Conservation (phyloP, 2,329 filamentous ascomycete species). For the Sphaerostilbella broomeana region DNA sequence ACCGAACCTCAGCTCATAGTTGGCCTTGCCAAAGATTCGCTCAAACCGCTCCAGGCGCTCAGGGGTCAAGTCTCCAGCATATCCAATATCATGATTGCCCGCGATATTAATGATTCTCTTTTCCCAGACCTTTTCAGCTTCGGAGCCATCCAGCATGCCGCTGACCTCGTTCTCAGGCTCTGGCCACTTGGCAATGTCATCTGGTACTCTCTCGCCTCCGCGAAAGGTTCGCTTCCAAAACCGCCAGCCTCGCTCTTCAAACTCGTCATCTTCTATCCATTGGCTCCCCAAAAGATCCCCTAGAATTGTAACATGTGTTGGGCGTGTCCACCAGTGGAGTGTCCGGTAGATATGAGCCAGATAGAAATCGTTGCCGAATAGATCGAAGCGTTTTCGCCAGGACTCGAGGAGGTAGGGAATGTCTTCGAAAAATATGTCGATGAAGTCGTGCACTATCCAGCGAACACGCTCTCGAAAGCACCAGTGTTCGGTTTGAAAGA, state of each 20-base stretch:
- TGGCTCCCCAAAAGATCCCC: conserved; percentile 92
- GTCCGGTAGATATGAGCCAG: conserved; percentile 86
- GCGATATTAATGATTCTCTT: conserved; percentile 78
- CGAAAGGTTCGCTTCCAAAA: conserved; percentile 78
- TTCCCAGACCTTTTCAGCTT: conserved; percentile 55
- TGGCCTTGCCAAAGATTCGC: conserved; percentile 73
- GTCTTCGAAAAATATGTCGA: conserved; percentile 61
- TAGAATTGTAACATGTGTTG: conserved; percentile 81
- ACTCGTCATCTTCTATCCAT: conserved; percentile 86
- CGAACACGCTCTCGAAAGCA: conserved; percentile 47
- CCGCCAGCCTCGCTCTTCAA: conserved; percentile 61
- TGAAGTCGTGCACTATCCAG: conserved; percentile 48
- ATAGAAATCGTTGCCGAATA: conserved; percentile 92
- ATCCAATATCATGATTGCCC: conserved; percentile 95
- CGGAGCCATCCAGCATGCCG: conserved; percentile 40
- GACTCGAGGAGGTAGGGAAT: conserved; percentile 60
- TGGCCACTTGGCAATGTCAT: conserved; percentile 46
- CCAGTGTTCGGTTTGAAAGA: conserved; percentile 38
- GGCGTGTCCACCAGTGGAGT: conserved; percentile 73
- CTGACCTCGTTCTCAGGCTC: conserved; percentile 43
- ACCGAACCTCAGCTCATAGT: conserved; percentile 80
- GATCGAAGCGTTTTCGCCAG: conserved; percentile 72
- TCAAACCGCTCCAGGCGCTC: conserved; percentile 76
- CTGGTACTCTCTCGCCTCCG: conserved; percentile 57
- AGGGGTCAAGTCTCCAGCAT: conserved; percentile 82